Evolutionary conservation across 495 filamentous ascomycete genomes (phyloP).

Genomic region (Penicillium waksmanii): DNA sequence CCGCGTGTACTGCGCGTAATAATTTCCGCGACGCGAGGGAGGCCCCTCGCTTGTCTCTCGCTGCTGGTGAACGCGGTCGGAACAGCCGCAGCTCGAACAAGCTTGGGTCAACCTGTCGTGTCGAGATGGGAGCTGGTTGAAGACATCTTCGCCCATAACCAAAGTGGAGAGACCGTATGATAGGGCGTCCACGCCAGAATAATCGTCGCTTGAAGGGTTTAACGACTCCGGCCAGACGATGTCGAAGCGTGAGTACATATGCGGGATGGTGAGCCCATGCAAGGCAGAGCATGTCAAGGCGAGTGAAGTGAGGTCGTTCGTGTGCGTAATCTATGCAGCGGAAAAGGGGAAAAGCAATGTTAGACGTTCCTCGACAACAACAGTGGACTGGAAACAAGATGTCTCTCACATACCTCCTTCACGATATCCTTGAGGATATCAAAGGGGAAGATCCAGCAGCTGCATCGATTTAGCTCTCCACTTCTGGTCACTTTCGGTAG

Average conservation of each 20-base stretch:
- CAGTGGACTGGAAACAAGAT: conserved; percentile 12
- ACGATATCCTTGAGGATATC: conserved; percentile 88
- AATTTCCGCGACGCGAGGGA: conserved; percentile 62
- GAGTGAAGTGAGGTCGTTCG: conserved; percentile 83
- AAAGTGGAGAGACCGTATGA: conserved; percentile 89
- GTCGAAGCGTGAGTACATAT: conserved; percentile 91
- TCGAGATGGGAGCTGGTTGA: conserved; percentile 45
- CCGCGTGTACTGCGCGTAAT: conserved; percentile 82
- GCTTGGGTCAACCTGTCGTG: conserved; percentile 12
- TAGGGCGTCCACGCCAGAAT: conserved; percentile 83
- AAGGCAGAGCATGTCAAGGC: conserved; percentile 85
- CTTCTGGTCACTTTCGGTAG: background rate
- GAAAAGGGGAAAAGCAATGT: background rate
- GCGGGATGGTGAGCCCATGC: conserved; percentile 76
- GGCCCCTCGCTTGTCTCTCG: conserved; percentile 9
- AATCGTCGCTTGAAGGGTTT: conserved; percentile 60
- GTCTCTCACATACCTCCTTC: conserved; percentile 68
- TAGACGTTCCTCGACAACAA: conserved; percentile 1
- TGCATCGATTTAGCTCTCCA: conserved; percentile 42
- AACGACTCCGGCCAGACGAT: conserved; percentile 89
- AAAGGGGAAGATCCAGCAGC: conserved; percentile 78
- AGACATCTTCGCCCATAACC: conserved; percentile 76
- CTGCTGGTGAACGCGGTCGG: conserved; percentile 20
- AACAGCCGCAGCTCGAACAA: conserved; percentile 46
- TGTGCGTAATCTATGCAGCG: conserved; percentile 68